Evolutionary conservation across 2,329 filamentous ascomycete species (phyloP).

Genomic region (Cladosporium colombiae): DNA sequence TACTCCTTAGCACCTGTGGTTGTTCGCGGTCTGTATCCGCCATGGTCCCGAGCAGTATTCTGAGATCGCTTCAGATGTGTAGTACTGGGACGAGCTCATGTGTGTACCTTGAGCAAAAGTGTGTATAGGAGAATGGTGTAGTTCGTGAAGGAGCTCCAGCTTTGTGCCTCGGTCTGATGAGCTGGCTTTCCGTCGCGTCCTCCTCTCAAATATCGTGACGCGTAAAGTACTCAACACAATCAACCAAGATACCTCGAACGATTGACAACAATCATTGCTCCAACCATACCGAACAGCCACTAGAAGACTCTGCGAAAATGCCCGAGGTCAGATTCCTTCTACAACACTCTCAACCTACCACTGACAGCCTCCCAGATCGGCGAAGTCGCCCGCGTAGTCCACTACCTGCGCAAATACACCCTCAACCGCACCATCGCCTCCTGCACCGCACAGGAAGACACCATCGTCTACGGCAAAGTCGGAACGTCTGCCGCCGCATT

Average conservation of each 20-base stretch:
- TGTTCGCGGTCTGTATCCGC: too few species aligned
- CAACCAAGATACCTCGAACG: neutral
- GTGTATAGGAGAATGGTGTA: neutral
- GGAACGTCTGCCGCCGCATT: constrained; percentile 78
- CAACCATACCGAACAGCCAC: too few species aligned
- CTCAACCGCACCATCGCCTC: constrained; percentile 76
- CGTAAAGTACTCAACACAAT: neutral
- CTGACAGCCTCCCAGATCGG: constrained; percentile 40
- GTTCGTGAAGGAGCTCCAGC: neutral
- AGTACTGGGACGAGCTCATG: too few species aligned
- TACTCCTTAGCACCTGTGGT: too few species aligned
- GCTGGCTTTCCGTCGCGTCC: neutral
- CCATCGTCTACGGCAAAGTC: constrained; percentile 86
- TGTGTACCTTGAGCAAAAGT: too few species aligned
- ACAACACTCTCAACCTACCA: neutral
- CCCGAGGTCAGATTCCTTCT: constrained; percentile 18
- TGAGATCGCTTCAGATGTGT: too few species aligned
- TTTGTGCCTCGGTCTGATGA: neutral
- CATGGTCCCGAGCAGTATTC: too few species aligned
- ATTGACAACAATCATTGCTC: neutral
- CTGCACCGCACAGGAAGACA: constrained; percentile 74
- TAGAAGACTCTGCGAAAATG: constrained; percentile 5
- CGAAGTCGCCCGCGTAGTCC: constrained; percentile 77
- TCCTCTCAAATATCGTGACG: neutral
- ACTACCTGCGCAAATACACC: constrained; percentile 80